Base-by-base conservation (phyloP, 1,139 yeast species). In the Yamadazyma buinensis region DNA sequence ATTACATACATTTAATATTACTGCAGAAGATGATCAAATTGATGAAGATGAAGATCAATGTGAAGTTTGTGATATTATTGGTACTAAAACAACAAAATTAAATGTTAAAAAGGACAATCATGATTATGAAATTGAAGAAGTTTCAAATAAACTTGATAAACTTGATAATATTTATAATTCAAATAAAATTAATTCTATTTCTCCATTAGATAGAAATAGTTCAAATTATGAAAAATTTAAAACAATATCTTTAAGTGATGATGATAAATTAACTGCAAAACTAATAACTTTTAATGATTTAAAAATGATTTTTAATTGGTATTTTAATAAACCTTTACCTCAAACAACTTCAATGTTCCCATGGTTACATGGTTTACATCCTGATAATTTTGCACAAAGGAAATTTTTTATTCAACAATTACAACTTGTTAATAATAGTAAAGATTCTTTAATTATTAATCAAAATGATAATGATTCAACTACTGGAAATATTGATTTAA, bases 351-450 rank as follows among this genome's bases (percentile, higher is more conserved):
- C 52, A 7, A 76, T 88, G 71, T 90, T 88, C 49, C 97, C 97
- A 1, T 88, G 97, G 97, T 67, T 86, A 28, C 96, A 88, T 54
- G 95, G 95, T 0, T 59, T 79, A 17, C 77, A 76, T 44, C 57
- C 53, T 23, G 72, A 67, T 27, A 76, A 76, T 47, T 63, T 61
- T 42, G 75, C 80, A 3, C 82, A 76, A 46, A 55, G 67, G 28
- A 61, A 59, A 34, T 69, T 61, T 43, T 68, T 69, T 41, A 41
- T 59, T 12, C 52, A 54, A 32, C 41, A 23, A 12, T 22, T 24
- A n/a, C 15, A 34, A 13, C 15, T 48, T 25, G 44, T 42, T 27
- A 19, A 40, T 15, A 38, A 24, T 19, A 26, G 23, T 18, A 12
- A 13, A 15, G 27, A 24, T 17, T 5, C 5, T 17, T n/a, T n/a